A percentile compares a stretch with the other conserved stretches of the same genome.
phyloP scores from a whole-genome alignment of 1,284 basidiomycete species.

The Sporisorium scitamineum region DNA sequence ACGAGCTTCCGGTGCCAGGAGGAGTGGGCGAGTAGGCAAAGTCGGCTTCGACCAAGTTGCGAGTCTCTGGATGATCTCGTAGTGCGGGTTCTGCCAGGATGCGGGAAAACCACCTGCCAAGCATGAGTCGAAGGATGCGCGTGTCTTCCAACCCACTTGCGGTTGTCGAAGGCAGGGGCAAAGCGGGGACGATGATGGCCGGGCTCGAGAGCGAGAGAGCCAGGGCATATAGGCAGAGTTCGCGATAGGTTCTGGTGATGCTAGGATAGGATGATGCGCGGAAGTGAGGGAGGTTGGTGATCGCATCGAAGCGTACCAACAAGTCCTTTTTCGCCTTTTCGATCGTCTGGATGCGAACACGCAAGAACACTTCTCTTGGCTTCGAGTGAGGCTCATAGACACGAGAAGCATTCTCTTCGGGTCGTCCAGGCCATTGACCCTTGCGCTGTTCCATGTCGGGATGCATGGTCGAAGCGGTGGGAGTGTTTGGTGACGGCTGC shows the following conservation, averaged over 20 bases:
- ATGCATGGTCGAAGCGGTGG: conserved; percentile 16
- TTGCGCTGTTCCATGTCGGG: conserved; percentile 47
- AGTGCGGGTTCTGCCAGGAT: conserved; percentile 49
- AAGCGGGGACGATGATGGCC: conserved; percentile 52
- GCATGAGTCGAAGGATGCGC: conserved; percentile 52
- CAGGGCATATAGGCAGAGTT: conserved; percentile 57
- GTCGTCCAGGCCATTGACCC: conserved; percentile 10
- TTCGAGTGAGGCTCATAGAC: conserved; percentile 48
- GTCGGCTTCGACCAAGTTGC: conserved; percentile 63
- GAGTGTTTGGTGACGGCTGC: neutral
- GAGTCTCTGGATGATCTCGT: conserved; percentile 57
- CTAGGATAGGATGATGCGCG: conserved; percentile 49
- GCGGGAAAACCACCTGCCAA: conserved; percentile 58
- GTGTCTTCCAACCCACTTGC: conserved; percentile 52
- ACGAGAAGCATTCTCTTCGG: conserved; percentile 13
- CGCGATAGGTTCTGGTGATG: conserved; percentile 56
- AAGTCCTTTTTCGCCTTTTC: conserved; percentile 55
- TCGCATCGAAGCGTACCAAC: conserved; percentile 51
- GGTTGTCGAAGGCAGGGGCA: conserved; percentile 55
- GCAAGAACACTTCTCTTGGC: conserved; percentile 42
- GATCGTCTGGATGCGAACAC: conserved; percentile 45
- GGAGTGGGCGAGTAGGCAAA: conserved; percentile 60
- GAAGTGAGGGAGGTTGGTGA: conserved; percentile 63
- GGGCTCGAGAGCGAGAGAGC: conserved; percentile 52
- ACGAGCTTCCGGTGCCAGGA: conserved; percentile 45